Conservation (phyloP, 164 flowering plant species). For the Tetracentron sinense region DNA sequence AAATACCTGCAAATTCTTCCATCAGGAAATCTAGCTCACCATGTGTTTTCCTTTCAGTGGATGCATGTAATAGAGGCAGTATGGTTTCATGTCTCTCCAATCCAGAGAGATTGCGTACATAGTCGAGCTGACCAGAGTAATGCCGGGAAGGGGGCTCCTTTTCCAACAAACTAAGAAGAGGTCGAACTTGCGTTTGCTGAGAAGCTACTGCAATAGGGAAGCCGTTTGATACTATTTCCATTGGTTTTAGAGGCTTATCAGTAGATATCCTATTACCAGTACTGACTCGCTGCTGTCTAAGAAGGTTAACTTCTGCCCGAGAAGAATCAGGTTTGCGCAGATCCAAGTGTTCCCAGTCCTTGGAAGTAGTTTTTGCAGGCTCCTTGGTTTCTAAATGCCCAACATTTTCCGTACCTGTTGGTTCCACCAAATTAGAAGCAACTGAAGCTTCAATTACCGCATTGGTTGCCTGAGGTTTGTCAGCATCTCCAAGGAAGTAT, state of each 20-base stretch:
- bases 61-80: constrained; percentile 75
- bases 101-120: constrained; percentile 77
- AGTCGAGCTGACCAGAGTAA: constrained; percentile 93
- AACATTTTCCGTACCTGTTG: constrained; percentile 33
- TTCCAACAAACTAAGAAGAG: constrained; percentile 93
- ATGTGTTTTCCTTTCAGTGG: constrained; percentile 76
- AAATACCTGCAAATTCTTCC: constrained; percentile 92
- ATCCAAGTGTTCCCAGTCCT: constrained; percentile 51
- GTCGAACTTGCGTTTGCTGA: constrained; percentile 82
- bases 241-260: constrained; percentile 55
- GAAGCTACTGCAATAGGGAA: constrained; percentile 28
- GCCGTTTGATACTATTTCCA: constrained; percentile 56
- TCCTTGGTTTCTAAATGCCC: constrained; percentile 38
- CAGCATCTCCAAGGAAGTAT: constrained; percentile 34
- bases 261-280: constrained; percentile 41
- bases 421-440: constrained; percentile 42
- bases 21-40: constrained; percentile 89
- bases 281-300: constrained; percentile 50
- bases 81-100: constrained; percentile 87
- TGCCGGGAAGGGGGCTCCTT: constrained; percentile 95
- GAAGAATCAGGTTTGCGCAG: constrained; percentile 48
- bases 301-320: constrained; percentile 52
- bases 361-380: constrained; percentile 24
- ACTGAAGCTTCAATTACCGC: constrained; percentile 34
- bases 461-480: constrained; percentile 43